These are phyloP conservation scores for Metschnikowia vanudenii DNA, from an alignment of 805 yeast genomes.

Conservation along the genomic window DNA sequence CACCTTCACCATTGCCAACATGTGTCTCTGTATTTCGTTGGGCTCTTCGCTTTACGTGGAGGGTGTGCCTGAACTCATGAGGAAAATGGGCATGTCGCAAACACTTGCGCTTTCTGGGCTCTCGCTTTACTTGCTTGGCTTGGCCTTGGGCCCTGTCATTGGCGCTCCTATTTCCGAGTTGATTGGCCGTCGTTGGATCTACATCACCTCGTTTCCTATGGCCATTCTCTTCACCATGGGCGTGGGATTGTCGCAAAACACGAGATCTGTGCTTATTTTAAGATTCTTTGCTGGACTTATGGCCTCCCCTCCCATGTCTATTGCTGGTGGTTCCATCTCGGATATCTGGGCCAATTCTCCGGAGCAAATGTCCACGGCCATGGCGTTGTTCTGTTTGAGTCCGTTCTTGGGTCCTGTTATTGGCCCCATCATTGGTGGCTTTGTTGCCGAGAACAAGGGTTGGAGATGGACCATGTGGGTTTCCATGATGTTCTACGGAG, in stretches of 20 bases:
- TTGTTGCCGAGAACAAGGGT: slow-evolving; percentile 47
- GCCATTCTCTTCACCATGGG: slow-evolving; percentile 23
- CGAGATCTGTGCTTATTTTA: slow-evolving; percentile 52
- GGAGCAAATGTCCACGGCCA: slow-evolving; percentile 65
- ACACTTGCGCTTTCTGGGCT: slow-evolving; percentile 66
- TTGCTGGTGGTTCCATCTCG: slow-evolving; percentile 80
- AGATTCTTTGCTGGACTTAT: slow-evolving; percentile 73
- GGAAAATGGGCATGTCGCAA: slow-evolving; percentile 51
- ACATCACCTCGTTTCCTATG: slow-evolving; percentile 17
- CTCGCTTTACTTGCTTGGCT: slow-evolving; percentile 67
- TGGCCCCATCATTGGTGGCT: slow-evolving; percentile 23
- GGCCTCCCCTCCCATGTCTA: slow-evolving; percentile 80
- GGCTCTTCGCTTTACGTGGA: slow-evolving; percentile 73
- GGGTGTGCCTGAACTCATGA: slow-evolving; percentile 56
- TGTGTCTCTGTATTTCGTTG: slow-evolving; percentile 70
- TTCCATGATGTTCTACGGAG: slow-evolving; percentile 21
- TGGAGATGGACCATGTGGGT: slow-evolving; percentile 25
- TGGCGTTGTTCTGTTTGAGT: slow-evolving; percentile 63
- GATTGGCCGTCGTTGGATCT: slow-evolving; percentile 20
- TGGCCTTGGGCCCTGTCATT: slow-evolving; percentile 66
- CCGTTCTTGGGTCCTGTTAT: slow-evolving; percentile 24
- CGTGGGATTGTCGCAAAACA: slow-evolving; percentile 19
- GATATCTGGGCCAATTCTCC: slow-evolving; percentile 63
- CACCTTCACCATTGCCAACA: slow-evolving; percentile 55
- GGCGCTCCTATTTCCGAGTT: slow-evolving; percentile 55